Conservation (phyloP, 192 early-diverging fungal genomes). For the Dissophora globulifera region DNA sequence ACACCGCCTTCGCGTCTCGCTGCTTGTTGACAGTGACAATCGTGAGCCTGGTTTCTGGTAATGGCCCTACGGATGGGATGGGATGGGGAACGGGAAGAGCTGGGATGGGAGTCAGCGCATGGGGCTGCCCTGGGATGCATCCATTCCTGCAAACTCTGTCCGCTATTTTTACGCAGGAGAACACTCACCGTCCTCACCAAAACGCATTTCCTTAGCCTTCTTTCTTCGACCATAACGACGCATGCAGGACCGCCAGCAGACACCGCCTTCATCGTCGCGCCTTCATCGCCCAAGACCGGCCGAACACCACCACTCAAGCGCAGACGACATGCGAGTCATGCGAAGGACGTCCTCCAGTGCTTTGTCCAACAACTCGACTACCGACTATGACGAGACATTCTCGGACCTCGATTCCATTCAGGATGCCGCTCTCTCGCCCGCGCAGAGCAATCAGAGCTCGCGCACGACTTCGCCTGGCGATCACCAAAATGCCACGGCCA, state of each 20-base stretch:
- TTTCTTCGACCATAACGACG: background rate
- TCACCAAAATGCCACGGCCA: conserved; percentile 1
- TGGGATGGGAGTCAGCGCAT: no score
- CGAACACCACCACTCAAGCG: background rate
- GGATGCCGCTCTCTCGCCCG: conserved; percentile 19
- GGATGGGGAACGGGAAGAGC: no score
- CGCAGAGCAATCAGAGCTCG: conserved; percentile 31
- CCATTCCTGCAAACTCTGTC: no score
- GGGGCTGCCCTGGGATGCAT: no score
- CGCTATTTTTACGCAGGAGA: no score
- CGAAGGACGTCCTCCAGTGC: conserved; percentile 39
- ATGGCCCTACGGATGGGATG: no score
- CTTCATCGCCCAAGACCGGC: background rate
- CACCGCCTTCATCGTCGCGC: conserved; percentile 3
- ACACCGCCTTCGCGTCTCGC: background rate
- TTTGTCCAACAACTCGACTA: conserved; percentile 31
- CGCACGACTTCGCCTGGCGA: conserved; percentile 36
- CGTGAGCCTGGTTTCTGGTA: no score
- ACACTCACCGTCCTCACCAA: no score
- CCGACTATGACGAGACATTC: conserved; percentile 46
- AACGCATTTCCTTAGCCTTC: no score
- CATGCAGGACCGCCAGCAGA: conserved; percentile 9
- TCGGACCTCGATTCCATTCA: conserved; percentile 40
- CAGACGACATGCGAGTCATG: conserved; percentile 7
- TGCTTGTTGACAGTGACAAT: no score